A percentile compares a stretch with the other conserved stretches of the same genome.
Evolutionary conservation across 2,329 filamentous ascomycete genomes (phyloP).

Genomic region (Hymenoscyphus linearis): DNA sequence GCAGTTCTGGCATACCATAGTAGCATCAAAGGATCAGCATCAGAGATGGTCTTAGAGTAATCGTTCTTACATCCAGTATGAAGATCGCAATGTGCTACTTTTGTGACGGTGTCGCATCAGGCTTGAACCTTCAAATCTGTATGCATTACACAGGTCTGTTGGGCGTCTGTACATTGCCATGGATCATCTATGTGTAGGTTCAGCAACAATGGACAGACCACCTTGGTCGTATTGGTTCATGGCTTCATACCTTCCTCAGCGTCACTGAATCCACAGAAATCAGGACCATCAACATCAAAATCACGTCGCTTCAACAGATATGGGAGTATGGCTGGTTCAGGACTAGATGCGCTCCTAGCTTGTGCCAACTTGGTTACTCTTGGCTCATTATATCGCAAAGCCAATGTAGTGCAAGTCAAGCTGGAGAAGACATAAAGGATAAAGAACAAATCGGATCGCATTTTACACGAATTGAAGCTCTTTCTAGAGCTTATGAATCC

Average conservation of each 20-base stretch:
- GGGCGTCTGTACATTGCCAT: neutral
- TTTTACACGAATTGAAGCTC: neutral
- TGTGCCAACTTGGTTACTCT: neutral
- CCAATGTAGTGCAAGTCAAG: neutral
- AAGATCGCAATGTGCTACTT: neutral
- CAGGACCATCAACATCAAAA: neutral
- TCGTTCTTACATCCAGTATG: neutral
- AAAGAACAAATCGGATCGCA: neutral
- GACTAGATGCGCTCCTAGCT: neutral
- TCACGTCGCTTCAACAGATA: neutral
- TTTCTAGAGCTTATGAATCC: too few species aligned
- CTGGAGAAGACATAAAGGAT: neutral
- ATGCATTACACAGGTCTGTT: neutral
- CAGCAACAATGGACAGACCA: neutral
- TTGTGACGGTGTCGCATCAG: neutral
- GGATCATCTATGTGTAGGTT: neutral
- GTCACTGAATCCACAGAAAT: neutral
- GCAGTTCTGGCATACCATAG: neutral
- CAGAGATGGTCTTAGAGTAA: neutral
- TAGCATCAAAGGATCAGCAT: neutral
- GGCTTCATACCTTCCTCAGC: neutral
- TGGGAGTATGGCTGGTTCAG: neutral
- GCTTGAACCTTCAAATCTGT: neutral
- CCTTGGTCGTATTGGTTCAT: neutral
- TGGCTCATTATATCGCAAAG: neutral